Conservation (phyloP, 2,329 filamentous ascomycete genomes). For the Alternaria sp. region DNA sequence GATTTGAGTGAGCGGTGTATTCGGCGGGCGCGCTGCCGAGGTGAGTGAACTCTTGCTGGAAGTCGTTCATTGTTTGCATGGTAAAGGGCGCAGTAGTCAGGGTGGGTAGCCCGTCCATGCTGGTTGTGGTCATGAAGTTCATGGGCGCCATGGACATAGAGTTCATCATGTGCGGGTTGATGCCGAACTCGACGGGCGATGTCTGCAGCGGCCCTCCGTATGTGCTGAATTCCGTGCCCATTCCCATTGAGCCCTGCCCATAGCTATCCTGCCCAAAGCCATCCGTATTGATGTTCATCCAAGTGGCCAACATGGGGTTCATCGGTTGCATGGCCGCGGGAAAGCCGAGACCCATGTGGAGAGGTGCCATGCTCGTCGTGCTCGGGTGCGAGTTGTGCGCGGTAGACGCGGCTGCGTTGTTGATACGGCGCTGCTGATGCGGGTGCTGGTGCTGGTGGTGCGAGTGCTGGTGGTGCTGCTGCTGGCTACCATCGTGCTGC, state of each 20-base stretch:
- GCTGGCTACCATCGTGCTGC: slow-evolving; percentile 17
- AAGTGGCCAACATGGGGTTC: slow-evolving; percentile 49
- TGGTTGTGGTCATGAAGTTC: slow-evolving; percentile 48
- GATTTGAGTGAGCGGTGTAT: slow-evolving; percentile 43
- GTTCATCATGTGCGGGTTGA: slow-evolving; percentile 47
- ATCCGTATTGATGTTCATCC: slow-evolving; percentile 52
- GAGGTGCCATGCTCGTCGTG: slow-evolving; percentile 42
- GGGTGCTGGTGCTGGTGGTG: slow-evolving; percentile 28
- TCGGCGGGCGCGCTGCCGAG: slow-evolving; percentile 59
- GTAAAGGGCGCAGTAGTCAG: slow-evolving; percentile 49
- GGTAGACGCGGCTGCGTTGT: slow-evolving; percentile 35
- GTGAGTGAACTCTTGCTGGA: slow-evolving; percentile 70
- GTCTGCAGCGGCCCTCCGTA: slow-evolving; percentile 53
- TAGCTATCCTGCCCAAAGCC: slow-evolving; percentile 39
- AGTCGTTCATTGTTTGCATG: slow-evolving; percentile 63
- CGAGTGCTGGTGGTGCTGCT: slow-evolving; percentile 21
- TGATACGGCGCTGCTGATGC: slow-evolving; percentile 36
- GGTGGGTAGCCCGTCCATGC: slow-evolving; percentile 52
- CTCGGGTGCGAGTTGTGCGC: slow-evolving; percentile 28
- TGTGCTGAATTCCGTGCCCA: slow-evolving; percentile 48
- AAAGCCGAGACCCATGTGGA: slow-evolving; percentile 43
- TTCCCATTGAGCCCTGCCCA: slow-evolving; percentile 32
- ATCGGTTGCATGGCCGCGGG: slow-evolving; percentile 42
- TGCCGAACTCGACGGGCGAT: slow-evolving; percentile 55
- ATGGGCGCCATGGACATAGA: slow-evolving; percentile 15